Evolutionary conservation across 352 stramenopile species (phyloP).

Genomic region (Globisporangium alternatum): DNA sequence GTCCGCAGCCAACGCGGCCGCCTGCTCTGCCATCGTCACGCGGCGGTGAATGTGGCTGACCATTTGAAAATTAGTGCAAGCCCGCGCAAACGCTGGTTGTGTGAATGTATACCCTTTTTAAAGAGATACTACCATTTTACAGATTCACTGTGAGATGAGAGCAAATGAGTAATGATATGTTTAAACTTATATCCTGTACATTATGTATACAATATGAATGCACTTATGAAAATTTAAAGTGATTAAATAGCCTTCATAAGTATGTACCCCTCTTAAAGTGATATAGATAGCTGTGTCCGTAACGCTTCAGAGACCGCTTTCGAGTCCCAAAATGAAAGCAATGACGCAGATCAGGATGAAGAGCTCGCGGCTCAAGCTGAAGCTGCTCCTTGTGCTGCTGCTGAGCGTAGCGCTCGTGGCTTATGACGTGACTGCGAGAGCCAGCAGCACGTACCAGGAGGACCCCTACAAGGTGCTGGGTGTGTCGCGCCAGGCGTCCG

Average conservation of each 20-base stretch:
- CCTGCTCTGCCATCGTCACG: conserved; percentile 27
- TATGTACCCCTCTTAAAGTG: neutral
- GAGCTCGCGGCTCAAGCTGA: neutral
- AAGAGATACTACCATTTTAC: neutral
- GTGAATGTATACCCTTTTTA: conserved; percentile 2
- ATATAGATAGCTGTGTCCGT: neutral
- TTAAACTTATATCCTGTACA: neutral
- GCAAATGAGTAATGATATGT: neutral
- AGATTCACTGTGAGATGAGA: too few relatives aligned
- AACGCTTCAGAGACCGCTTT: neutral
- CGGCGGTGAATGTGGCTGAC: neutral
- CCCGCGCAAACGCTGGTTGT: neutral
- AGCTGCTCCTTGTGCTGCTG: conserved; percentile 17
- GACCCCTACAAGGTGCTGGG: conserved; percentile 77
- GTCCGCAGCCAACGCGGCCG: neutral
- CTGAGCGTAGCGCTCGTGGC: conserved; percentile 13
- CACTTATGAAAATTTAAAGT: neutral
- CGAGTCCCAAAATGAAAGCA: neutral
- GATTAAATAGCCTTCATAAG: neutral
- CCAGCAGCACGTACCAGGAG: conserved; percentile 30
- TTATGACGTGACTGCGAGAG: neutral
- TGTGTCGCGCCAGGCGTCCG: conserved; percentile 52
- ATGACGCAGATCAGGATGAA: conserved; percentile 4
- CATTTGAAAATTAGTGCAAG: conserved; percentile 12
- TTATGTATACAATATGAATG: neutral